These are phyloP conservation scores for Talaromyces atroroseus DNA, from an alignment of 2,329 filamentous ascomycete genomes.

Conservation along the genomic window DNA sequence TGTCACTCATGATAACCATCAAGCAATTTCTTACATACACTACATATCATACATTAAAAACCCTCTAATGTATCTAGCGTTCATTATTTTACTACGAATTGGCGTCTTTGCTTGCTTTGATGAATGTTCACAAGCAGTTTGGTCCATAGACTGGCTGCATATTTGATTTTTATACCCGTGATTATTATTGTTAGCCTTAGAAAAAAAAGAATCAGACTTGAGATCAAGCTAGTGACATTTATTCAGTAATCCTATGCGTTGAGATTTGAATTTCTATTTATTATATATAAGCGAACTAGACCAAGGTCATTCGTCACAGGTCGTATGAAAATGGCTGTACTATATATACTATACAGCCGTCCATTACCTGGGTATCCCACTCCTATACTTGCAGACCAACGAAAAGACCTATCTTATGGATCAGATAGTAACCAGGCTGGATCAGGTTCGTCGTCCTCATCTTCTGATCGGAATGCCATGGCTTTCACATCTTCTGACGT, in stretches of 20 bases:
- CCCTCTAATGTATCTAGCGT: neutral
- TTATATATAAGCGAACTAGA: neutral
- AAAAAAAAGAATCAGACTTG: neutral
- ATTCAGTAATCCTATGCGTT: neutral
- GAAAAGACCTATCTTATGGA: constrained; percentile 10
- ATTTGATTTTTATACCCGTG: neutral
- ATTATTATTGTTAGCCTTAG: neutral
- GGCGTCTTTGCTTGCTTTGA: neutral
- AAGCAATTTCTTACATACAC: neutral
- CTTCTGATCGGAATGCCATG: constrained; percentile 26
- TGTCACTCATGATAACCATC: neutral
- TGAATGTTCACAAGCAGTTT: neutral
- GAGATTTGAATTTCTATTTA: neutral
- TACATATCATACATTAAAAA: neutral
- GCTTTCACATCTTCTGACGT: constrained; percentile 17
- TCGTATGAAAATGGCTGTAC: neutral
- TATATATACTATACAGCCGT: too few relatives aligned
- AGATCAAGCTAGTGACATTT: neutral
- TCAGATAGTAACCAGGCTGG: constrained; percentile 39
- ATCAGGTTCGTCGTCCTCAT: constrained; percentile 41
- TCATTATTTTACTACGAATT: neutral
- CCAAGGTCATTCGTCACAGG: neutral
- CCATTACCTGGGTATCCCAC: too few relatives aligned
- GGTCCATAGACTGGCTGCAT: neutral
- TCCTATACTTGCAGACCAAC: too few relatives aligned